These are phyloP conservation scores for Sarocladium strictum DNA, from an alignment of 2,329 filamentous ascomycete genomes.

Conservation along the genomic window DNA sequence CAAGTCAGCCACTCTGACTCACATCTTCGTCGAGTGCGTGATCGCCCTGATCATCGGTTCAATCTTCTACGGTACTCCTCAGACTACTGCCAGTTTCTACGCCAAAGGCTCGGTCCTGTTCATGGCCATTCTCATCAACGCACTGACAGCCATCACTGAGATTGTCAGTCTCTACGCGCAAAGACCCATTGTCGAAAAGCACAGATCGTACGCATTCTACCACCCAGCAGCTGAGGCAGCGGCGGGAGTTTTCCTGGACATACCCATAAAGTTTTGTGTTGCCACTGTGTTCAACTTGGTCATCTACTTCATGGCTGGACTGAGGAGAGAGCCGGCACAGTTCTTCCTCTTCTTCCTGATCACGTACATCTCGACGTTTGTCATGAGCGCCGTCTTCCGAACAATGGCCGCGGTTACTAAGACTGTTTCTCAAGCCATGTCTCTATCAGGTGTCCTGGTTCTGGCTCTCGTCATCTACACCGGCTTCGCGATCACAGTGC, in stretches of 20 bases:
- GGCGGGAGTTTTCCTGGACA: slow-evolving; percentile 47
- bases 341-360: slow-evolving; percentile 77
- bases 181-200: slow-evolving; percentile 43
- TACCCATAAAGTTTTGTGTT: slow-evolving; percentile 51
- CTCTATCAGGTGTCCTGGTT: slow-evolving; percentile 46
- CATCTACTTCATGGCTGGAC: slow-evolving; percentile 50
- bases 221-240: slow-evolving; percentile 48
- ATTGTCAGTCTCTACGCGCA: slow-evolving; percentile 39
- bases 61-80: slow-evolving; percentile 48
- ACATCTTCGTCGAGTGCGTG: slow-evolving; percentile 42
- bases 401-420: slow-evolving; percentile 66
- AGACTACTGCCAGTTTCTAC: slow-evolving; percentile 46
- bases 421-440: slow-evolving; percentile 55
- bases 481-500: slow-evolving; percentile 45
- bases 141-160: slow-evolving; percentile 51
- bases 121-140: slow-evolving; percentile 54
- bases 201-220: slow-evolving; percentile 43
- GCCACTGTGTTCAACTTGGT: slow-evolving; percentile 47
- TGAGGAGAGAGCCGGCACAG: slow-evolving; percentile 51
- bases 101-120: slow-evolving; percentile 52
- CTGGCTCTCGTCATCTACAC: slow-evolving; percentile 56
- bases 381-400: slow-evolving; percentile 72
- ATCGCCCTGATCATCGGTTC: slow-evolving; percentile 57
- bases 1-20: slow-evolving; percentile 39
- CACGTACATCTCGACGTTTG: slow-evolving; percentile 60